phyloP scores from a whole-genome alignment of 2,329 filamentous ascomycete genomes.

The Colletotrichum endophyticum region DNA sequence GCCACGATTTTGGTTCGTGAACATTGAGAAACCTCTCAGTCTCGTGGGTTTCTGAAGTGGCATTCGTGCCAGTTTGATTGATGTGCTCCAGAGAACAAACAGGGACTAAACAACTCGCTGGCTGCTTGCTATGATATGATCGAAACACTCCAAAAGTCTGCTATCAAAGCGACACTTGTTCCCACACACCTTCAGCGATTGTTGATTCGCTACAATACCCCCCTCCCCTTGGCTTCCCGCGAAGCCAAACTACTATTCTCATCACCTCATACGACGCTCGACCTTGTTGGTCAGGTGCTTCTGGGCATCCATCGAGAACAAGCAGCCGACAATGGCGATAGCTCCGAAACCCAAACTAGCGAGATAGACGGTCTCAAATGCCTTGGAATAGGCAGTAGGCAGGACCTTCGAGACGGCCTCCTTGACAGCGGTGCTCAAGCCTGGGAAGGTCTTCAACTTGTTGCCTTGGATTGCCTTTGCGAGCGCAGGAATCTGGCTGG shows the following conservation, averaged over 20 bases:
- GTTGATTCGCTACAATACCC: not conserved
- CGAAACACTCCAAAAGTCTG: not conserved
- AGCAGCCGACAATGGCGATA: constrained; percentile 38
- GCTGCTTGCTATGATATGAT: not conserved
- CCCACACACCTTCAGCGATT: not conserved
- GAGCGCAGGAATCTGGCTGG: constrained; percentile 33
- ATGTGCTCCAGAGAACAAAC: not conserved
- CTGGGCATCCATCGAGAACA: constrained; percentile 39
- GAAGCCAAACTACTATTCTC: not conserved
- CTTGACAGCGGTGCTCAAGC: constrained; percentile 33
- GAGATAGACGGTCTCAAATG: constrained; percentile 45
- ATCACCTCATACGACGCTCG: constrained; percentile 35
- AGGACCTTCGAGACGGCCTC: constrained; percentile 34
- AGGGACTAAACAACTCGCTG: not conserved
- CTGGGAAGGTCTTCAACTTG: constrained; percentile 36
- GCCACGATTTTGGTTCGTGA: not conserved
- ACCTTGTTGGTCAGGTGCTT: constrained; percentile 37
- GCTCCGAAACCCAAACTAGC: constrained; percentile 41
- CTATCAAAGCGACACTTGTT: not conserved
- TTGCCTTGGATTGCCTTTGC: constrained; percentile 33
- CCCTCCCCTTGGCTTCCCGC: too few species aligned
- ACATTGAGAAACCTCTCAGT: not conserved
- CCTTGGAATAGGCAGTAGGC: constrained; percentile 39
- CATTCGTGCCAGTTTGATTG: not conserved
- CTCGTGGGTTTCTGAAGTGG: not conserved